Evolutionary conservation across 352 stramenopile genomes (phyloP).

Genomic region (Phytopythium helicoides): DNA sequence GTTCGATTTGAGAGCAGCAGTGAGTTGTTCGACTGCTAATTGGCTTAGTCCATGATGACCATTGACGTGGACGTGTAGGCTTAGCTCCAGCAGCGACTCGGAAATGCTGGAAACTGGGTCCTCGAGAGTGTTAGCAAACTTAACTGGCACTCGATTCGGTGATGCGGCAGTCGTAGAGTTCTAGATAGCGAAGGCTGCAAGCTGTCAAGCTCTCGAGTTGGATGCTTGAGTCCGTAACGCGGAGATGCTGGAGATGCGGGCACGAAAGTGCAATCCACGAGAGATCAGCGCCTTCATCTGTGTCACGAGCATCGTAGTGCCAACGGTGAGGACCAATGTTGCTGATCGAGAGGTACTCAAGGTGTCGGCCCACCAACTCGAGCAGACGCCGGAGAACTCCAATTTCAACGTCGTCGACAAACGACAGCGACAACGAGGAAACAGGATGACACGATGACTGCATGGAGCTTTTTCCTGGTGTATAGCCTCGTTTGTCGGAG

Average conservation of each 20-base stretch:
- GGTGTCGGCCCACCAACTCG: not conserved
- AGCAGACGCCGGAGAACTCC: not conserved
- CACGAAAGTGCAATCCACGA: not conserved
- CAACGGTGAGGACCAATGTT: not conserved
- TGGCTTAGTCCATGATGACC: not conserved
- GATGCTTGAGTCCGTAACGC: not conserved
- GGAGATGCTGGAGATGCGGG: slow-evolving; percentile 1
- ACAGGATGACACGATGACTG: not conserved
- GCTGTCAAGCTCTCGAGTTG: not conserved
- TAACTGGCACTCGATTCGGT: not conserved
- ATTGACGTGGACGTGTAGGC: slow-evolving; percentile 3
- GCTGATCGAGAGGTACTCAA: slow-evolving; percentile 3
- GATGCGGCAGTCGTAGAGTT: not conserved
- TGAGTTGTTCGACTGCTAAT: not conserved
- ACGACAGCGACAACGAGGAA: not conserved
- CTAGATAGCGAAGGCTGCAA: not conserved
- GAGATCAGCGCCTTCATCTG: not conserved
- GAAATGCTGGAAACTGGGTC: not conserved
- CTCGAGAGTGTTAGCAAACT: not conserved
- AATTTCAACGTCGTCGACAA: not conserved
- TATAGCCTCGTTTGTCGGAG: not conserved
- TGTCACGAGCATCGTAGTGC: not conserved
- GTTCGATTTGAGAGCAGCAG: not conserved
- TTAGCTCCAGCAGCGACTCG: not conserved
- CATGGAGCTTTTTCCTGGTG: too few species aligned